Evolutionary conservation across 352 stramenopile genomes (phyloP).

Genomic region (Globisporangium recalcitrans): DNA sequence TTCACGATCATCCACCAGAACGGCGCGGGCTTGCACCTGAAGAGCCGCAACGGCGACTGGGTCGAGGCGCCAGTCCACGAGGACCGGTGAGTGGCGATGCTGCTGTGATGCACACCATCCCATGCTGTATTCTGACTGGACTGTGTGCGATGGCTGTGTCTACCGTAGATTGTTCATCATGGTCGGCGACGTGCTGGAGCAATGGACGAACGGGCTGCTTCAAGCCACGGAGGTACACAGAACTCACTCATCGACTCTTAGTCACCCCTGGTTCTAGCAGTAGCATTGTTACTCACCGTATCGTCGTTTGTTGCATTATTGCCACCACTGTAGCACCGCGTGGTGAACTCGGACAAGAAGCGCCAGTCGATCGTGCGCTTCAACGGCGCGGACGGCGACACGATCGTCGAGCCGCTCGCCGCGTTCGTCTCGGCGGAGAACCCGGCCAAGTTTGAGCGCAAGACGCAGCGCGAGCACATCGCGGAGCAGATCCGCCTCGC

Average conservation of each 20-base stretch:
- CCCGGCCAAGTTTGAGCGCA: constrained; percentile 51
- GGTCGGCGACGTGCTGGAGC: constrained; percentile 77
- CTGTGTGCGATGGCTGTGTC: not conserved
- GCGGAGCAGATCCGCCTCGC: constrained; percentile 43
- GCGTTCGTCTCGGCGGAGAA: constrained; percentile 46
- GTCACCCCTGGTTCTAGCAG: not conserved
- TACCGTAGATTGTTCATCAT: constrained; percentile 57
- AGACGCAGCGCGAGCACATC: constrained; percentile 64
- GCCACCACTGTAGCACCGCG: constrained; percentile 43
- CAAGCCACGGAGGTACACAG: constrained; percentile 57
- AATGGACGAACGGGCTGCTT: constrained; percentile 75
- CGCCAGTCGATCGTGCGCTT: constrained; percentile 83
- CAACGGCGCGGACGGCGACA: constrained; percentile 70
- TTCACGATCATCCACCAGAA: constrained; percentile 87
- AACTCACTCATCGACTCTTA: not conserved
- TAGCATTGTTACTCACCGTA: not conserved
- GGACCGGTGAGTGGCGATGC: constrained; percentile 34
- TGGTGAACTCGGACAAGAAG: constrained; percentile 70
- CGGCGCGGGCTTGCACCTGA: constrained; percentile 58
- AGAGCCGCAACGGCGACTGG: constrained; percentile 54
- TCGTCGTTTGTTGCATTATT: not conserved
- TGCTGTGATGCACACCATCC: not conserved
- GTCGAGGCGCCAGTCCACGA: constrained; percentile 64
- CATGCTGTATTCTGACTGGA: not conserved
- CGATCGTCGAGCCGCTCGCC: constrained; percentile 56